A percentile compares a stretch with the other conserved stretches of the same genome.
Evolutionary conservation across 805 yeast genomes (phyloP).

Genomic region (Candida germanica): DNA sequence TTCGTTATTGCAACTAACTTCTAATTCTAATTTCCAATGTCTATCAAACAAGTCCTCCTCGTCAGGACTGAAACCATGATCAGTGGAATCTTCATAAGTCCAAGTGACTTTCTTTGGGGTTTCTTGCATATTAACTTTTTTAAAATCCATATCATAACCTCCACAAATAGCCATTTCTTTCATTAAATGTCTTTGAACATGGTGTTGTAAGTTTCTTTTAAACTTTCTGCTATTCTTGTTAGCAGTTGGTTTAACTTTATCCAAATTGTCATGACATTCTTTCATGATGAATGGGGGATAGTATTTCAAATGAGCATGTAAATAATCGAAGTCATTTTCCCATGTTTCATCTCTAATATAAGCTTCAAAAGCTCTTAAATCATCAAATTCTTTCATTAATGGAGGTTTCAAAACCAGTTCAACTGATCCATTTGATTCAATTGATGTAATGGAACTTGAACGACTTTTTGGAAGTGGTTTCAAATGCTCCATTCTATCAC

Average conservation of each 20-base stretch:
- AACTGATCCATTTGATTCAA: constrained; percentile 33
- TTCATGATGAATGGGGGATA: constrained; percentile 71
- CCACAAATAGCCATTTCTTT: constrained; percentile 61
- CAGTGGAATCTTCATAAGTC: constrained; percentile 58
- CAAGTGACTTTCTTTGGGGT: constrained; percentile 52
- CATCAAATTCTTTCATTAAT: constrained; percentile 54
- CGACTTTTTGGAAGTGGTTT: constrained; percentile 38
- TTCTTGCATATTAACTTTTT: constrained; percentile 46
- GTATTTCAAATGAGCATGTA: constrained; percentile 64
- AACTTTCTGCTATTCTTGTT: constrained; percentile 71
- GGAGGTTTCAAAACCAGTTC: constrained; percentile 35
- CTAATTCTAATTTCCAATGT: constrained; percentile 64
- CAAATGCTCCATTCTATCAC: constrained; percentile 37
- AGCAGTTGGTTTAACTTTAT: constrained; percentile 67
- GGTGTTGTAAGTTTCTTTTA: constrained; percentile 72
- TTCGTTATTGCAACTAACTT: constrained; percentile 62
- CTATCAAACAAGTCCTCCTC: constrained; percentile 47
- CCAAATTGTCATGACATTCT: constrained; percentile 66
- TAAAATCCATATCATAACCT: constrained; percentile 55
- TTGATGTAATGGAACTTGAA: constrained; percentile 37
- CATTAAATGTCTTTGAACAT: constrained; percentile 66
- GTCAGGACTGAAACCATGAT: constrained; percentile 50
- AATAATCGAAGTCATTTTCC: constrained; percentile 69
- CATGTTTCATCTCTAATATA: constrained; percentile 69
- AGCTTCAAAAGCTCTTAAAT: constrained; percentile 57